These are phyloP conservation scores for Remersonia thermophila DNA, from an alignment of 2,329 filamentous ascomycete genomes.

Conservation along the genomic window DNA sequence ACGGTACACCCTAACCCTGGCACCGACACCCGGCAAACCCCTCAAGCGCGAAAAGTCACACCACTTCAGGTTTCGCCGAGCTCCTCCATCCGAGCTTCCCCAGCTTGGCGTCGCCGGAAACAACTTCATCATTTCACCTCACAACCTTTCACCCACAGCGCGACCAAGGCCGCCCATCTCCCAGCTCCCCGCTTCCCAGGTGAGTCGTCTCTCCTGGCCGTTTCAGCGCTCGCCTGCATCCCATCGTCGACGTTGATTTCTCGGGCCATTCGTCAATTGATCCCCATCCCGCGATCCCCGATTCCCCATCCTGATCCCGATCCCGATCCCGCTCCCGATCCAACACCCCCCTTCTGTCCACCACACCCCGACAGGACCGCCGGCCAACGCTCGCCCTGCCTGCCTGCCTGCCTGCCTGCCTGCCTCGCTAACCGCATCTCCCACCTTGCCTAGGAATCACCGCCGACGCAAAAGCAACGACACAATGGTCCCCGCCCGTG, in stretches of 20 bases:
- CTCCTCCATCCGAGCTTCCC: conserved; percentile 10
- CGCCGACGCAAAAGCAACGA: no score
- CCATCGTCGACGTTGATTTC: not conserved
- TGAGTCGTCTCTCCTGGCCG: no score
- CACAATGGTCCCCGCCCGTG: conserved; percentile 36
- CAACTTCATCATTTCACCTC: conserved; percentile 7
- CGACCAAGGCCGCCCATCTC: not conserved
- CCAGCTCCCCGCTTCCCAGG: conserved; percentile 5
- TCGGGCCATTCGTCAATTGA: not conserved
- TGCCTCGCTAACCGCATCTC: no score
- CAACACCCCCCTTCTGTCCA: no score
- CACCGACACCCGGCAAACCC: not conserved
- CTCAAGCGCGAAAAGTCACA: conserved; percentile 14
- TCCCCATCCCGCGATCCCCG: not conserved
- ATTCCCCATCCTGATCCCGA: not conserved
- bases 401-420: no score
- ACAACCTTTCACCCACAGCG: not conserved
- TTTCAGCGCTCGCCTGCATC: conserved; percentile 7
- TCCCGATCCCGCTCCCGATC: not conserved
- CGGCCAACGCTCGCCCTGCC: no score
- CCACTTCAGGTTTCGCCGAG: conserved; percentile 14
- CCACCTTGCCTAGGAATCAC: no score
- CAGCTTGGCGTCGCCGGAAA: conserved; percentile 8
- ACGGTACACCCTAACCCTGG: conserved; percentile 4
- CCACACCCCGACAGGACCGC: no score